A percentile compares a stretch with the other conserved stretches of the same genome.
phyloP scores from a whole-genome alignment of 768 basidiomycete genomes.

The Naganishia onofrii region DNA sequence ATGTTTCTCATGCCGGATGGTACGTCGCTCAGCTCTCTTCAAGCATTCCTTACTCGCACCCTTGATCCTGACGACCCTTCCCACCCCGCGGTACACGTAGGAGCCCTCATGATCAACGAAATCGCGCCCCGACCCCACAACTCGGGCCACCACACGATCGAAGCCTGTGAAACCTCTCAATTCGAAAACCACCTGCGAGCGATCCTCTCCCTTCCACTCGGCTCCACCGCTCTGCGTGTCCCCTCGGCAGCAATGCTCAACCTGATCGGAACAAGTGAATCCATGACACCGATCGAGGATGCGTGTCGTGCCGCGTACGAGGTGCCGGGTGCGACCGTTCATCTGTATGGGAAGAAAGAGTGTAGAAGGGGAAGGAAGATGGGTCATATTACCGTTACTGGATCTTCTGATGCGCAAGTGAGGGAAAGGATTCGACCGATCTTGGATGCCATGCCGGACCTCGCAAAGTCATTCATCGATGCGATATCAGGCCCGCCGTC shows the following conservation, averaged over 20 bases:
- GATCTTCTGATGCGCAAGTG: constrained; percentile 72
- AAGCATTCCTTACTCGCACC: not conserved
- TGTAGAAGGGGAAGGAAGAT: constrained; percentile 90
- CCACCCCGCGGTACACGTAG: constrained; percentile 52
- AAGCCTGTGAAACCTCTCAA: constrained; percentile 93
- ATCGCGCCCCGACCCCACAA: constrained; percentile 98
- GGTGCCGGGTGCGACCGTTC: constrained; percentile 72
- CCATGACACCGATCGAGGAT: constrained; percentile 57
- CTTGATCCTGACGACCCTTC: no score
- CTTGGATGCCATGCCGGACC: constrained; percentile 57
- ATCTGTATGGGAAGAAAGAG: constrained; percentile 92
- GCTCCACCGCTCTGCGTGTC: constrained; percentile 81
- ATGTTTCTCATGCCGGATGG: constrained; percentile 92
- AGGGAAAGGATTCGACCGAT: constrained; percentile 69
- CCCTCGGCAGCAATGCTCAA: constrained; percentile 90
- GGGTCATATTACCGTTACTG: constrained; percentile 93
- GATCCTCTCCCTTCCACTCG: constrained; percentile 83
- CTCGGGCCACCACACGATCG: constrained; percentile 97
- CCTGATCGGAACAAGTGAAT: constrained; percentile 76
- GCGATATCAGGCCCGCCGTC: constrained; percentile 37
- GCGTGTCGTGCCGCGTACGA: constrained; percentile 64
- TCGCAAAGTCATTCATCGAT: constrained; percentile 53
- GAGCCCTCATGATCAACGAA: constrained; percentile 81
- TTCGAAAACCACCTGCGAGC: constrained; percentile 96
- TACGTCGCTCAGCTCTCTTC: constrained; percentile 51